Percentiles rank a stretch among this genome's conserved stretches.
Evolutionary conservation across 352 stramenopile species (phyloP).

Genomic region (Phytophthora kernoviae): DNA sequence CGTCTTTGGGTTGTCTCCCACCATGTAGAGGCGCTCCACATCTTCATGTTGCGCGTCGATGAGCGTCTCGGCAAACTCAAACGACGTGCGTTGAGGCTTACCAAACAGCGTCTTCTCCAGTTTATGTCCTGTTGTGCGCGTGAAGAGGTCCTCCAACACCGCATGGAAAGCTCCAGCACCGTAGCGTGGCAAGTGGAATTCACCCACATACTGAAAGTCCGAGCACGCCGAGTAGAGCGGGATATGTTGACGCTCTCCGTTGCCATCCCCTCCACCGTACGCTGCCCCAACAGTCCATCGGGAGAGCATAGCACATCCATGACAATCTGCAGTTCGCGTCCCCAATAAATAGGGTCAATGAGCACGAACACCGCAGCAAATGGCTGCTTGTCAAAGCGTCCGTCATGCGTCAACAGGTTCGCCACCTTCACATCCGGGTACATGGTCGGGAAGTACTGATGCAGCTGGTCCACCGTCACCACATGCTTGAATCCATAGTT

Average conservation of each 20-base stretch:
- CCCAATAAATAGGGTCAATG: constrained; percentile 82
- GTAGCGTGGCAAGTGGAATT: constrained; percentile 84
- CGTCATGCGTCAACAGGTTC: constrained; percentile 38
- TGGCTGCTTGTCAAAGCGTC: constrained; percentile 53
- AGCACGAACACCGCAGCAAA: constrained; percentile 79
- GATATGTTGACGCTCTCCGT: constrained; percentile 57
- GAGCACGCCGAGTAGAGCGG: constrained; percentile 85
- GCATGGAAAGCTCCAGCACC: constrained; percentile 82
- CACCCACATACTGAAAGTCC: constrained; percentile 88
- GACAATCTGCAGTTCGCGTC: constrained; percentile 74
- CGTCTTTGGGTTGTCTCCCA: constrained; percentile 84
- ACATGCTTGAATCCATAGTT: constrained; percentile 87
- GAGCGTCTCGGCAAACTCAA: constrained; percentile 74
- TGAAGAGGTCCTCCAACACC: constrained; percentile 81
- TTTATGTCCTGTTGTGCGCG: constrained; percentile 78
- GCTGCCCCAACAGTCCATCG: constrained; percentile 51
- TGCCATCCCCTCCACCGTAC: constrained; percentile 31
- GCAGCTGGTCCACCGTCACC: constrained; percentile 75
- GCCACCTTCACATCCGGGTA: constrained; percentile 80
- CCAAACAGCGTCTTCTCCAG: constrained; percentile 78
- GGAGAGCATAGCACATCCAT: constrained; percentile 77
- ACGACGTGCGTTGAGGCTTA: constrained; percentile 82
- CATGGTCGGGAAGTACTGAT: constrained; percentile 79
- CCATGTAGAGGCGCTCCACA: constrained; percentile 85
- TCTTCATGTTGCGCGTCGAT: constrained; percentile 71